Percentiles rank a stretch among this genome's conserved stretches.
Conservation (phyloP, 768 basidiomycete species). For the Hemileccinum impolitum region DNA sequence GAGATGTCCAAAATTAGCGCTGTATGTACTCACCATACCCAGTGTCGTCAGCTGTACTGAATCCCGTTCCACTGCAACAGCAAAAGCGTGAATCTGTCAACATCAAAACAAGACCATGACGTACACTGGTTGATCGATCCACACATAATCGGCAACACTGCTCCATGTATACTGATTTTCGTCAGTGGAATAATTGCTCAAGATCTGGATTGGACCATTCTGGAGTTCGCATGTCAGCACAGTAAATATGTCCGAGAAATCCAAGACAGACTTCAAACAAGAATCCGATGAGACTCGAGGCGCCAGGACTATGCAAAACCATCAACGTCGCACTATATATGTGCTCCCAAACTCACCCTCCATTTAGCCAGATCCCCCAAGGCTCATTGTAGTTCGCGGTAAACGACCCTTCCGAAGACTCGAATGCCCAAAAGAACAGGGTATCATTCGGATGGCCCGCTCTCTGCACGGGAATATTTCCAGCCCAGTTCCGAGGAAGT, state of each 20-base stretch:
- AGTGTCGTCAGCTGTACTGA: not conserved
- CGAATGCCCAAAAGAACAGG: constrained; percentile 63
- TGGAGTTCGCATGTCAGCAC: constrained; percentile 20
- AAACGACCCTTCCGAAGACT: constrained; percentile 53
- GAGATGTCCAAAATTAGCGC: no score
- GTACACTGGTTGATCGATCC: constrained; percentile 69
- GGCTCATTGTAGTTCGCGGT: constrained; percentile 45
- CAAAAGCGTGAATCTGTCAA: no score
- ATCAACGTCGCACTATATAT: not conserved
- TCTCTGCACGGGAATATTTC: constrained; percentile 62
- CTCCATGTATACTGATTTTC: constrained; percentile 57
- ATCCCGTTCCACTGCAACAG: constrained; percentile 17
- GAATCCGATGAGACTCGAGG: constrained; percentile 61
- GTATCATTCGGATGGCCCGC: constrained; percentile 61
- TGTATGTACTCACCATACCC: not conserved
- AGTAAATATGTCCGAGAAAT: not conserved
- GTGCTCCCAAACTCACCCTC: constrained; percentile 43
- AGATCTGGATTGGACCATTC: constrained; percentile 67
- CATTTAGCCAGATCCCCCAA: constrained; percentile 73
- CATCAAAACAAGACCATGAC: constrained; percentile 3
- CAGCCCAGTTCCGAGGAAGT: constrained; percentile 50
- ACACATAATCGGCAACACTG: constrained; percentile 52
- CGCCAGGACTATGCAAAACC: constrained; percentile 47
- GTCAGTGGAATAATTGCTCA: constrained; percentile 43
- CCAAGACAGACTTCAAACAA: constrained; percentile 50